Percentiles rank a stretch among this genome's conserved stretches.
These are phyloP conservation scores for Metschnikowia peoriensis DNA, from an alignment of 805 yeast species.

Conservation along the genomic window DNA sequence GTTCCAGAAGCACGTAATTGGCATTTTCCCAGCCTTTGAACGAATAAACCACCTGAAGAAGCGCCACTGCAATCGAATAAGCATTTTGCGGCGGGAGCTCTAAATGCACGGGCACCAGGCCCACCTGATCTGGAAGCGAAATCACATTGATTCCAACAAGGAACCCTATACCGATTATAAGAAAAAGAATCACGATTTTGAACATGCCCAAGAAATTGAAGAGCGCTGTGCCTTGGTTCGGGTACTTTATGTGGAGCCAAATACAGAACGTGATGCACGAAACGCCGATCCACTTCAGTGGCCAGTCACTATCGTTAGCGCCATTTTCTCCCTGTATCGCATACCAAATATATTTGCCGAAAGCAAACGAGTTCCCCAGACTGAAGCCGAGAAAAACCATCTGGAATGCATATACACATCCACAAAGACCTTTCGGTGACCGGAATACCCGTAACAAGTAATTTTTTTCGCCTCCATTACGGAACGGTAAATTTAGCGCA, in stretches of 20 bases:
- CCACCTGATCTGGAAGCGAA: conserved; percentile 13
- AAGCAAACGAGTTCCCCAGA: conserved; percentile 62
- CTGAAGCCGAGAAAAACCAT: conserved; percentile 60
- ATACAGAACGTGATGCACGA: conserved; percentile 46
- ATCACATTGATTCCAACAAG: conserved; percentile 36
- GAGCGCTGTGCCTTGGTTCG: conserved; percentile 48
- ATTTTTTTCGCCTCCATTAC: conserved; percentile 44
- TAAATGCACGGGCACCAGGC: background rate
- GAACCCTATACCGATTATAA: conserved; percentile 49
- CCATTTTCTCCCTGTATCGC: conserved; percentile 29
- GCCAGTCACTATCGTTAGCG: conserved; percentile 22
- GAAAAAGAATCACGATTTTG: conserved; percentile 49
- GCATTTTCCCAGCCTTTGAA: conserved; percentile 74
- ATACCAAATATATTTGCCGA: conserved; percentile 55
- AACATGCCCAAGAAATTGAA: conserved; percentile 55
- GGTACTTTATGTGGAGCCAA: conserved; percentile 47
- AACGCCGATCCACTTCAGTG: conserved; percentile 50
- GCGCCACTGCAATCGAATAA: conserved; percentile 54
- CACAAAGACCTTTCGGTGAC: conserved; percentile 33
- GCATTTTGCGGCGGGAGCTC: conserved; percentile 33
- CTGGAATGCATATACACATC: conserved; percentile 46
- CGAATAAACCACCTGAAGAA: conserved; percentile 59
- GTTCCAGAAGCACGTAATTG: conserved; percentile 59
- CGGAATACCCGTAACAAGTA: conserved; percentile 36
- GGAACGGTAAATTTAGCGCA: conserved; percentile 40